Conservation (phyloP, 139 green algal species). For the Eudorina sp. region DNA sequence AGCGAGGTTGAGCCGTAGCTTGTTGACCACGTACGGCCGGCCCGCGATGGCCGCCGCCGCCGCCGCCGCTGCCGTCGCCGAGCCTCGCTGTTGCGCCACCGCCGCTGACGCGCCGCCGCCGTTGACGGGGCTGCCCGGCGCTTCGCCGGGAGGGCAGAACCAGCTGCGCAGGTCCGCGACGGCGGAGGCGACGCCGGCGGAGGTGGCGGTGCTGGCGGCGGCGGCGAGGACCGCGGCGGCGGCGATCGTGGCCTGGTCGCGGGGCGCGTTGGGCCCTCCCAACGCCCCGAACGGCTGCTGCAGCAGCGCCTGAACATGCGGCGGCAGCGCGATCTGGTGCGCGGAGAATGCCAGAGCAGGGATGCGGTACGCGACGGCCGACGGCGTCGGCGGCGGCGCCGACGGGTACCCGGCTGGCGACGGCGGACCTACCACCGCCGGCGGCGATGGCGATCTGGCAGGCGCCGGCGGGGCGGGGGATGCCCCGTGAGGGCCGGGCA, state of each 20-base stretch:
- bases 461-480: background rate
- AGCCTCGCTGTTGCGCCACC: background rate
- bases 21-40: conserved; percentile 24
- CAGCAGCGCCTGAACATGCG: conserved; percentile 1
- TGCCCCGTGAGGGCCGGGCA: too few relatives aligned
- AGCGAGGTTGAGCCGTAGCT: conserved; percentile 8
- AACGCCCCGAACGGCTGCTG: background rate
- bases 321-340: background rate
- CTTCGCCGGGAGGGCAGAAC: background rate
- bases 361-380: background rate
- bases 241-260: background rate
- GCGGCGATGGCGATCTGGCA: background rate
- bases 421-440: background rate
- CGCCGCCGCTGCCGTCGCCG: background rate
- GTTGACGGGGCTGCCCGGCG: background rate
- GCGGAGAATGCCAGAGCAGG: background rate
- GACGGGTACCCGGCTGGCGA: background rate
- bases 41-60: conserved; percentile 21
- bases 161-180: conserved; percentile 25
- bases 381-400: background rate
- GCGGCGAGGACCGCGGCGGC: conserved; percentile 2
- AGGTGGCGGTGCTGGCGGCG: background rate
- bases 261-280: background rate
- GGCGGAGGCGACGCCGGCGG: background rate
- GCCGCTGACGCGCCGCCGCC: background rate